Evolutionary conservation across 768 basidiomycete genomes (phyloP).

Genomic region (Termitomyces sp.): DNA sequence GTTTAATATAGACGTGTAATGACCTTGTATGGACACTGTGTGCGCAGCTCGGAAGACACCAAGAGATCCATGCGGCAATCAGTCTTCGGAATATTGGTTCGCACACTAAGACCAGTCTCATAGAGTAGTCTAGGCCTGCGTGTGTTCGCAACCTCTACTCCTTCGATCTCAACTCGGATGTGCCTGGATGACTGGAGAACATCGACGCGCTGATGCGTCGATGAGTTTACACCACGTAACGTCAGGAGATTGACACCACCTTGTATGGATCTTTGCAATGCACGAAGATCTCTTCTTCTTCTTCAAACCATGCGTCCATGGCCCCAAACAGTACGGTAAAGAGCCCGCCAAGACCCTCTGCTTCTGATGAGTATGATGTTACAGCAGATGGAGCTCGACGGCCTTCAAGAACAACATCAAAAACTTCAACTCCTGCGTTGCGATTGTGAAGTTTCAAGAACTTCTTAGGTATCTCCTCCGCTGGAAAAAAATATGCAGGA

Average conservation of each 20-base stretch:
- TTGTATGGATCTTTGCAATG: constrained; percentile 72
- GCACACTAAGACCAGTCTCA: constrained; percentile 51
- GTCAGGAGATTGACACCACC: constrained; percentile 24
- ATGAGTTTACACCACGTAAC: not conserved
- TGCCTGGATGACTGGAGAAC: constrained; percentile 56
- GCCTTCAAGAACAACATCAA: constrained; percentile 41
- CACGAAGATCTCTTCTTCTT: constrained; percentile 54
- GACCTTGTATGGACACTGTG: constrained; percentile 65
- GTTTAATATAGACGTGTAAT: not conserved
- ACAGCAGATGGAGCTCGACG: constrained; percentile 33
- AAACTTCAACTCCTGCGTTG: constrained; percentile 27
- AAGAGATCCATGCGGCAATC: constrained; percentile 50
- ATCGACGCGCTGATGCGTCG: constrained; percentile 49
- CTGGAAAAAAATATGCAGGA: constrained; percentile 50
- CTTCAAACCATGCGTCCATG: constrained; percentile 65
- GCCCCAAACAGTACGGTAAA: constrained; percentile 43
- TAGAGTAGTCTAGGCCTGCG: constrained; percentile 47
- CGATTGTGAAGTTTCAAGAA: constrained; percentile 31
- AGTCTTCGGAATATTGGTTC: constrained; percentile 57
- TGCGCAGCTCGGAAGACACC: constrained; percentile 37
- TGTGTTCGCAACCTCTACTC: constrained; percentile 60
- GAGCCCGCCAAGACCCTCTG: constrained; percentile 35
- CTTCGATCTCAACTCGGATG: constrained; percentile 53
- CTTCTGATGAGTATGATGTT: constrained; percentile 22
- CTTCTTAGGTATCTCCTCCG: constrained; percentile 37